Evolutionary conservation across 2,329 filamentous ascomycete species (phyloP).

Genomic region (Pyricularia pennisetigena): DNA sequence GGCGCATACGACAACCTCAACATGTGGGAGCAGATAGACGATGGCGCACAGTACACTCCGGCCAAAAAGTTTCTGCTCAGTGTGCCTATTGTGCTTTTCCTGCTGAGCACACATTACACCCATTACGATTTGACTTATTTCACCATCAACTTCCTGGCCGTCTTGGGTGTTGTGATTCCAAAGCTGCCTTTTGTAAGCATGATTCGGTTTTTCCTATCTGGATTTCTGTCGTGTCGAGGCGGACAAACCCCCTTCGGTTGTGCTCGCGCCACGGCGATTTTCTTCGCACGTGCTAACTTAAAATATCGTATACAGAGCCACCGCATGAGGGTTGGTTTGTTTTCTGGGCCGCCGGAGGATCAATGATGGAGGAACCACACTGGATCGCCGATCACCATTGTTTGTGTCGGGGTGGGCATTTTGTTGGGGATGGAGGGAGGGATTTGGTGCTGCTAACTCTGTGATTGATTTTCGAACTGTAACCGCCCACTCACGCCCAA

Average conservation of each 20-base stretch:
- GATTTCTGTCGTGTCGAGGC: not conserved
- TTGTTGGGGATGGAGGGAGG: not conserved
- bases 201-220: slow-evolving; percentile 16
- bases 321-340: slow-evolving; percentile 66
- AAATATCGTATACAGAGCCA: slow-evolving; percentile 46
- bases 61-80: slow-evolving; percentile 96
- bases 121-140: slow-evolving; percentile 98
- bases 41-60: slow-evolving; percentile 95
- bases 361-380: slow-evolving; percentile 8
- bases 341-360: slow-evolving; percentile 60
- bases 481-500: not conserved
- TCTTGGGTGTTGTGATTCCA: slow-evolving; percentile 86
- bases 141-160: slow-evolving; percentile 90
- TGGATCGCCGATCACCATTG: not conserved
- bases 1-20: slow-evolving; percentile 98
- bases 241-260: slow-evolving; percentile 14
- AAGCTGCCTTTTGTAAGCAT: slow-evolving; percentile 85
- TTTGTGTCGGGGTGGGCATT: not conserved
- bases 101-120: slow-evolving; percentile 97
- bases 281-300: slow-evolving; percentile 13
- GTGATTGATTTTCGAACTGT: not conserved
- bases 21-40: slow-evolving; percentile 99
- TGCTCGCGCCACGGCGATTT: not conserved
- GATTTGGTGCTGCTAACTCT: not conserved
- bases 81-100: slow-evolving; percentile 87